Percentiles rank a stretch among this genome's conserved stretches.
phyloP scores from a whole-genome alignment of 2,329 filamentous ascomycete genomes.

The Trichoderma oligosporum region DNA sequence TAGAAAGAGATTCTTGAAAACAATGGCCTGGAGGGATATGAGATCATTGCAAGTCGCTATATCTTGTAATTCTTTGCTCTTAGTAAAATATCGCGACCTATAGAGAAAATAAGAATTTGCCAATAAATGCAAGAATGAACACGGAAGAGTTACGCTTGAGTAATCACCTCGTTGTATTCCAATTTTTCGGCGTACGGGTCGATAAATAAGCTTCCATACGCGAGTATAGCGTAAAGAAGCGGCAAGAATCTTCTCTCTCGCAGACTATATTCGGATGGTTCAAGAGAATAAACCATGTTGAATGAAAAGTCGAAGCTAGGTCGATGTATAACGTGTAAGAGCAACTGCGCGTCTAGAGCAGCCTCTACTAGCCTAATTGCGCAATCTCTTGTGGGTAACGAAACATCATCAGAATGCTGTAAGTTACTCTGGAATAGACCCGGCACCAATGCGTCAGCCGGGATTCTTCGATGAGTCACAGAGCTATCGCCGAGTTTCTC shows the following conservation, averaged over 20 bases:
- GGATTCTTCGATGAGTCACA: not conserved
- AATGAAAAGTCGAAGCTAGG: constrained; percentile 3
- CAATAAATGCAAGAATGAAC: not conserved
- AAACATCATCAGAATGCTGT: not conserved
- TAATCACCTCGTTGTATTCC: not conserved
- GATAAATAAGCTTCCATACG: not conserved
- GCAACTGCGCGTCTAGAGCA: not conserved
- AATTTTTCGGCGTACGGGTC: not conserved
- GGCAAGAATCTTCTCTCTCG: not conserved
- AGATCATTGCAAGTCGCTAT: constrained; percentile 1
- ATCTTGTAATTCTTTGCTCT: constrained; percentile 1
- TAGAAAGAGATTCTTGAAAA: constrained; percentile 4
- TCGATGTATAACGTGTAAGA: not conserved
- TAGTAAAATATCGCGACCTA: not conserved
- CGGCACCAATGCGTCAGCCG: not conserved
- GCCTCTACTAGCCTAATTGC: not conserved
- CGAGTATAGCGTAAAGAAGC: not conserved
- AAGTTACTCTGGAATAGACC: not conserved
- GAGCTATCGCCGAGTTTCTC: not conserved
- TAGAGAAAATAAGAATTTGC: not conserved
- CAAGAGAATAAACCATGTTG: not conserved
- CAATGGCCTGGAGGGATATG: not conserved
- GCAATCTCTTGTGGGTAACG: not conserved
- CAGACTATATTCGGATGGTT: not conserved
- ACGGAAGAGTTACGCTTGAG: not conserved